Evolutionary conservation across 768 basidiomycete genomes (phyloP).

Genomic region (Tulasnella sp.): DNA sequence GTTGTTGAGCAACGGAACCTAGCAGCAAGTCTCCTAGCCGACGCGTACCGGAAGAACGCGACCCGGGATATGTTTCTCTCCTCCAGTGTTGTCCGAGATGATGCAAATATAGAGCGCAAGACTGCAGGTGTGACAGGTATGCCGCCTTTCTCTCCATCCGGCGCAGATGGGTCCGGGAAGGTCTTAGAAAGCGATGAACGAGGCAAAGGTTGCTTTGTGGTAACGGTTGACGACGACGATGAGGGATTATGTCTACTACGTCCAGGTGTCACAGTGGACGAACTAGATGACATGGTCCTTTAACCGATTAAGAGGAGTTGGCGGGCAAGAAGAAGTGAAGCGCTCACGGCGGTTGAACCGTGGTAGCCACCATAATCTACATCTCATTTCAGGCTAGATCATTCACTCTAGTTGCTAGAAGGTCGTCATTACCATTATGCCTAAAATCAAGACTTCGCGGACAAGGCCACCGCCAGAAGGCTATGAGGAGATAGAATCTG

Average conservation of each 20-base stretch:
- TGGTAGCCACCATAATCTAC: too few relatives aligned
- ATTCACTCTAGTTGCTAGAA: too few relatives aligned
- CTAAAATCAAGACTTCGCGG: conserved; percentile 83
- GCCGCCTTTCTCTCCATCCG: conserved; percentile 7
- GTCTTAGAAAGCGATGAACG: conserved; percentile 7
- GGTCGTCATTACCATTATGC: conserved; percentile 69
- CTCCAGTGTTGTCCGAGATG: conserved; percentile 69
- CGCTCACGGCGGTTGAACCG: too few relatives aligned
- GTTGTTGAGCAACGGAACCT: not conserved
- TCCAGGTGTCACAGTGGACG: conserved; percentile 3
- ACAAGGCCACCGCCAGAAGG: conserved; percentile 95
- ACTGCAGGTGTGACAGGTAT: conserved; percentile 79
- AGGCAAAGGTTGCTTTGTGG: conserved; percentile 1
- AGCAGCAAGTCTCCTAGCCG: not conserved
- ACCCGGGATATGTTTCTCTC: conserved; percentile 75
- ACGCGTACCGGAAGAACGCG: conserved; percentile 68
- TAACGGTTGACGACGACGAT: conserved; percentile 9
- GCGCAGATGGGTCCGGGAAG: not conserved
- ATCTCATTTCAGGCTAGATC: too few relatives aligned
- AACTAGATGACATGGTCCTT: conserved; percentile 6
- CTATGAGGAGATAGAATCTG: conserved; percentile 83
- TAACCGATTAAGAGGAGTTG: too few relatives aligned
- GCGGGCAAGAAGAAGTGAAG: too few relatives aligned
- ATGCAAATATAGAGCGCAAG: conserved; percentile 74
- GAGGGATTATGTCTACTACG: not conserved